Percentiles rank a stretch among this genome's conserved stretches.
Conservation (phyloP, 257 asterid genomes). For the Nicotiana benthamiana region DNA sequence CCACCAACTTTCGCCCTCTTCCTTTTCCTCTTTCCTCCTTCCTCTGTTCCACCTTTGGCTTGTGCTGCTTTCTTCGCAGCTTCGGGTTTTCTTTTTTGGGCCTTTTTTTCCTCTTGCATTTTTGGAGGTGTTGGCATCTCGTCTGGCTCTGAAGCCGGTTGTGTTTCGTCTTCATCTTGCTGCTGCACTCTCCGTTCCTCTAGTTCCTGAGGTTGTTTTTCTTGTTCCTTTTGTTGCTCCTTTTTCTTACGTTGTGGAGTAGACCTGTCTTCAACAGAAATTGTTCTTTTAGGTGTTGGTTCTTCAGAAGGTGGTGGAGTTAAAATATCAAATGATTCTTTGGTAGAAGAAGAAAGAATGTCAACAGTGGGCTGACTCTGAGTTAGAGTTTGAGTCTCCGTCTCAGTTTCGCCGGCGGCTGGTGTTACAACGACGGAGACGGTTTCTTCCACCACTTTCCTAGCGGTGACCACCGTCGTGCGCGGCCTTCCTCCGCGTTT, state of each 20-base stretch:
- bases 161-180: constrained; percentile 28
- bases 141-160: constrained; percentile 19
- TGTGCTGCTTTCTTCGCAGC: neutral
- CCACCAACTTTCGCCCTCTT: constrained; percentile 27
- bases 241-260: neutral
- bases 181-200: neutral
- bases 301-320: constrained; percentile 3
- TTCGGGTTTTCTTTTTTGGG: constrained; percentile 18
- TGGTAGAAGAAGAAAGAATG: constrained; percentile 17
- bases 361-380: constrained; percentile 16
- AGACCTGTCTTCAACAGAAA: constrained; percentile 11
- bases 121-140: constrained; percentile 22
- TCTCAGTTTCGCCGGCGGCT: neutral
- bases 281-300: constrained; percentile 10
- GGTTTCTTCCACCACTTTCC: constrained; percentile 60
- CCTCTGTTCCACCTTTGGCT: neutral
- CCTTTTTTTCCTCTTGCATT: constrained; percentile 4
- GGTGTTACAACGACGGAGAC: constrained; percentile 39
- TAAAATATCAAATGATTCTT: neutral
- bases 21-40: constrained; percentile 14
- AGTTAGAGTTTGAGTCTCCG: neutral
- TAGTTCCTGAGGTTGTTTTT: neutral
- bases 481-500: constrained; percentile 26
- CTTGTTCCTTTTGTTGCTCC: neutral
- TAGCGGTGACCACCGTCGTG: constrained; percentile 42